A percentile compares a stretch with the other conserved stretches of the same genome.
Evolutionary conservation across 352 stramenopile genomes (phyloP).

Genomic region (Phytophthora foliorum): DNA sequence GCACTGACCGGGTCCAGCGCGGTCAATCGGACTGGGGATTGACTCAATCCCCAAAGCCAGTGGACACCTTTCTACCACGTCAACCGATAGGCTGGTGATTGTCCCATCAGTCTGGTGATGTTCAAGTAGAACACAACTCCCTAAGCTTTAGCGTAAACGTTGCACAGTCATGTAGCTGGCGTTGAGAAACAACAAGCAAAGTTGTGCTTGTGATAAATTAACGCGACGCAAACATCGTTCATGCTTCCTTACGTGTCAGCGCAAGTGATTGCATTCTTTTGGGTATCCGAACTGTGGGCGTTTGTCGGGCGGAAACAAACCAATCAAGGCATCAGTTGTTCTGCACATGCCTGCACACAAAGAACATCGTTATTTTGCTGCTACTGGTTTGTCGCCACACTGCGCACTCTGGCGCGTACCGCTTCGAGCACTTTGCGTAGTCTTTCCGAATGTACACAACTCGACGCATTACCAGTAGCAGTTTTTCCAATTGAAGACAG

Average conservation of each 20-base stretch:
- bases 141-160: no score
- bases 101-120: no score
- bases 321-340: conserved; percentile 13
- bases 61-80: no score
- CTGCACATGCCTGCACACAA: conserved; percentile 2
- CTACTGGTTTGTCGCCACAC: background rate
- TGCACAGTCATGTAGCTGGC: no score
- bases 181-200: no score
- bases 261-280: background rate
- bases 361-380: background rate
- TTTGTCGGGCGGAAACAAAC: conserved; percentile 20
- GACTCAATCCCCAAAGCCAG: no score
- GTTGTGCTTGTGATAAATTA: no score
- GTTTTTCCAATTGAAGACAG: conserved; percentile 29
- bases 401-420: conserved; percentile 7
- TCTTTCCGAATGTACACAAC: conserved; percentile 25
- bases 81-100: no score
- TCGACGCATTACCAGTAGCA: conserved; percentile 24
- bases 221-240: no score
- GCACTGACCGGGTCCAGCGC: no score
- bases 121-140: no score
- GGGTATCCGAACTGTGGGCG: conserved; percentile 17
- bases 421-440: conserved; percentile 23
- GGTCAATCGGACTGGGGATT: no score
- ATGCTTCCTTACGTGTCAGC: background rate